Base-by-base conservation (phyloP, 495 filamentous ascomycete species). In the Aspergillus sclerotioniger region DNA sequence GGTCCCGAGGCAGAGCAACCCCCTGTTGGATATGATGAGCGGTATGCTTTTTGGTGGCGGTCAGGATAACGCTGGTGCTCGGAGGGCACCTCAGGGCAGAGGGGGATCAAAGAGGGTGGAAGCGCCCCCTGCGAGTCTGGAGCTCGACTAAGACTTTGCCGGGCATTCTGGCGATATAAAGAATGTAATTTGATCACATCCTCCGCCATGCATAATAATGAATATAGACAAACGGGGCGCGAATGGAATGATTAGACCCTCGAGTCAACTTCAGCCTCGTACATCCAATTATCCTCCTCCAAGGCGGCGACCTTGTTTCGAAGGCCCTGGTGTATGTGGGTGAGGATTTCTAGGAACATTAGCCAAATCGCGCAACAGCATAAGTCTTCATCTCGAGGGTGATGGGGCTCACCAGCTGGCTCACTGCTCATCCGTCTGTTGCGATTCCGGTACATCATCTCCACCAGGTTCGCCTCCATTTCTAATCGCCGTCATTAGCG, bases 11-110 rank as follows among this genome's bases (percentile, higher is more conserved):
- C 90, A 93, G 74, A 86, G 86, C 43, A 97, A 96, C 67, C 92
- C 91, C 8, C 69, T 98, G 62, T 81, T 98, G 65, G 95, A 98
- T 64, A 98, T 99, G 91, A 96, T 98, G 92, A 90, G 92, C 3
- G 89, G 84, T 60, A 85, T 99, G 82, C 86, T 97, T 69, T 91
- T 91, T 7, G 91, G 91, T 51, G 84, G 83, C 7, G 74, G 75
- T 21, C 72, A 74, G 52, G 68, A 64, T 28, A 82, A 76, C 21
- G 70, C 59, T 65, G 80, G 61, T 72, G 71, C 67, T 66, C 75
- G 72, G 59, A 49, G 56, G 67, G 62, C 71, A 54, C 54, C 76
- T 13, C 74, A 68, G 57, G 54, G 60, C 19, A 62, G 68, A 58
- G 72, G 63, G 54, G 54, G 74, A 58, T 60, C 69, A 31, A 82